These are phyloP conservation scores for Cryptococcus hybrid DNA, from an alignment of 1,284 basidiomycete genomes.

Conservation along the genomic window DNA sequence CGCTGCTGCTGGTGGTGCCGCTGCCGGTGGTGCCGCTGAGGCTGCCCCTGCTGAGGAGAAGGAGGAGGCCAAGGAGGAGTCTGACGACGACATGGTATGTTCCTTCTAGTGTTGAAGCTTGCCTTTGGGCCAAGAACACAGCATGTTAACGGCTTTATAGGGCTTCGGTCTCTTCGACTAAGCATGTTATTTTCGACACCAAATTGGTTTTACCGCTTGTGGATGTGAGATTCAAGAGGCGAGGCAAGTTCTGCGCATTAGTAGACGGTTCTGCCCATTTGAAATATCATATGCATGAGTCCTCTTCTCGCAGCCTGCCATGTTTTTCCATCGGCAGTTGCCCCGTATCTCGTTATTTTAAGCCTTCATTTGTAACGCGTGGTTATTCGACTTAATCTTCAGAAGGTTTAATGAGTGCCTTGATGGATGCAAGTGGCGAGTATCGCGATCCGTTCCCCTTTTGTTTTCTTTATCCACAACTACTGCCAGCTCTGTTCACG, in stretches of 20 bases:
- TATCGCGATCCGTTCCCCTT: too few species aligned
- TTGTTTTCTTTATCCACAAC: too few species aligned
- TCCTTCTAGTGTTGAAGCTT: conserved; percentile 3
- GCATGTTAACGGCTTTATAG: conserved; percentile 42
- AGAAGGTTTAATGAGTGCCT: too few species aligned
- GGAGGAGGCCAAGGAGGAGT: conserved; percentile 73
- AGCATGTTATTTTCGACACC: conserved; percentile 36
- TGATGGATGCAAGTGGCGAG: too few species aligned
- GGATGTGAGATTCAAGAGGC: not conserved
- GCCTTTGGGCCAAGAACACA: not conserved
- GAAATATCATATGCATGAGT: conserved; percentile 6
- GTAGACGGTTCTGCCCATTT: not conserved
- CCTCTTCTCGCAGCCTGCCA: not conserved
- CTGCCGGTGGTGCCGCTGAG: conserved; percentile 59
- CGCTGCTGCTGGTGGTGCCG: conserved; percentile 55
- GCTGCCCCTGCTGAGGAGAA: conserved; percentile 67
- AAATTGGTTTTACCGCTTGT: not conserved
- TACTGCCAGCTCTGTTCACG: too few species aligned
- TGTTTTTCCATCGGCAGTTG: too few species aligned
- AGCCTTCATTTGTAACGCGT: too few species aligned
- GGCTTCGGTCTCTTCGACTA: conserved; percentile 83
- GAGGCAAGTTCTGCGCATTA: not conserved
- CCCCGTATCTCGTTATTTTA: too few species aligned
- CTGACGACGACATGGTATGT: conserved; percentile 89
- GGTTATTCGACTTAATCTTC: too few species aligned